Percentiles rank a stretch among this genome's conserved stretches.
These are phyloP conservation scores for Cenchrus americanus DNA, from an alignment of 176 grass and related monocot species.

Conservation along the genomic window DNA sequence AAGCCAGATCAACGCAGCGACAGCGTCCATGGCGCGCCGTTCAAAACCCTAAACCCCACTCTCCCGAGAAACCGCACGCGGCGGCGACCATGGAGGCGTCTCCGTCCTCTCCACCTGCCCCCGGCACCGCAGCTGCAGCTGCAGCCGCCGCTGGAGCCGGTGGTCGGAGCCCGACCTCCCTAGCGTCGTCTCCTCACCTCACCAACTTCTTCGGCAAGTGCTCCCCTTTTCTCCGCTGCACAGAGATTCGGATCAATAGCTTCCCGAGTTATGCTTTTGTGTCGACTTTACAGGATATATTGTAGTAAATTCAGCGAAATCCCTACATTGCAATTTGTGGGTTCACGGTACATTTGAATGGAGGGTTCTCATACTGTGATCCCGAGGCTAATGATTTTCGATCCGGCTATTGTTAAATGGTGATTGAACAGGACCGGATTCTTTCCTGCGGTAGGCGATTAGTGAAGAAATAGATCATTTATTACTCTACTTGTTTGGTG, in stretches of 20 bases:
- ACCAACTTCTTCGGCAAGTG: conserved; percentile 44
- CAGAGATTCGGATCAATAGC: background rate
- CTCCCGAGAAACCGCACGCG: conserved; percentile 24
- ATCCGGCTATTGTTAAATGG: conserved; percentile 1
- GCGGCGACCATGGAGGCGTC: conserved; percentile 48
- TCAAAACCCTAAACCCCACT: conserved; percentile 44
- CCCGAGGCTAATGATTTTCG: background rate
- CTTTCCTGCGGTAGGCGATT: background rate
- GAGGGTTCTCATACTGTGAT: background rate
- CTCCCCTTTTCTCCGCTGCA: background rate
- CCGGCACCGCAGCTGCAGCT: background rate
- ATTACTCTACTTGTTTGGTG: background rate
- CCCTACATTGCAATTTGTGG: background rate
- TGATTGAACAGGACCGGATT: background rate
- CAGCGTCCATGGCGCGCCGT: conserved; percentile 33
- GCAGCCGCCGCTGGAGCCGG: background rate
- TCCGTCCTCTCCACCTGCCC: background rate
- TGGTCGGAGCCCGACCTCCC: background rate
- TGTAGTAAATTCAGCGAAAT: background rate
- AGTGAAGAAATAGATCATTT: background rate
- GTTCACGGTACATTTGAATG: background rate
- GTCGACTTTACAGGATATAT: background rate
- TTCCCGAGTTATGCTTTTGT: background rate
- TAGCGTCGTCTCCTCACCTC: conserved; percentile 33
- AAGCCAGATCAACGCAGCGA: background rate